A percentile compares a stretch with the other conserved stretches of the same genome.
Evolutionary conservation across 1,284 basidiomycete genomes (phyloP).

Genomic region (Apiotrichum veenhuisii): DNA sequence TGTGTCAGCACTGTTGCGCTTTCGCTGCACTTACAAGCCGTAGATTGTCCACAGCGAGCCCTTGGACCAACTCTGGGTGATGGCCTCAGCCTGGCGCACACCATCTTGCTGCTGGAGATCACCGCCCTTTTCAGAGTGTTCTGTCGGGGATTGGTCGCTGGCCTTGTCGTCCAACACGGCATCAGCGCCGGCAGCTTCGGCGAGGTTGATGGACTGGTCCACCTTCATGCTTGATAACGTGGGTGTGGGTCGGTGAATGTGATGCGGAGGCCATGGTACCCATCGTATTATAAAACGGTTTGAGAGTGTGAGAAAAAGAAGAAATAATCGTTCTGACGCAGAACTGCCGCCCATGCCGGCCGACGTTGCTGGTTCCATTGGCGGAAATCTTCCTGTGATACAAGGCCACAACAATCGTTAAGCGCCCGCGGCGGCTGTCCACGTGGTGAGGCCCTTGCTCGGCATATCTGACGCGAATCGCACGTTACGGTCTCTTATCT

Average conservation of each 20-base stretch:
- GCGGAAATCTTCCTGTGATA: background rate
- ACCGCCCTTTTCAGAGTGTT: background rate
- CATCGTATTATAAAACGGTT: background rate
- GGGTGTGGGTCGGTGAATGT: background rate
- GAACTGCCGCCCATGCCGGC: background rate
- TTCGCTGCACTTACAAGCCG: conserved; percentile 24
- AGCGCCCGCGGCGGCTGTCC: background rate
- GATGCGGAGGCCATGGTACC: background rate
- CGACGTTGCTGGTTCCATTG: background rate
- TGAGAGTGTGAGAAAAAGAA: background rate
- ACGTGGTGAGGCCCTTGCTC: background rate
- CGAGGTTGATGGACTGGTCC: conserved; percentile 4
- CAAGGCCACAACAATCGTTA: background rate
- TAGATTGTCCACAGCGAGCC: conserved; percentile 28
- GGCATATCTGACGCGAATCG: background rate
- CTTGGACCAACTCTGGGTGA: conserved; percentile 36
- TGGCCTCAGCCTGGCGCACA: conserved; percentile 32
- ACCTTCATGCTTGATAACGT: conserved; percentile 4
- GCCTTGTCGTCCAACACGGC: conserved; percentile 1
- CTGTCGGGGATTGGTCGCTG: background rate
- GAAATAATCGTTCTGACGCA: too few species aligned
- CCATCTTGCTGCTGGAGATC: conserved; percentile 25
- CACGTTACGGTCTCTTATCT: background rate
- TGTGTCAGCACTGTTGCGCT: background rate
- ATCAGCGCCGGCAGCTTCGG: conserved; percentile 2